Evolutionary conservation across 2,329 filamentous ascomycete genomes (phyloP), one percentile per base, ranked within the genome.

Genomic region (Colletotrichum orchidophilum): DNA sequence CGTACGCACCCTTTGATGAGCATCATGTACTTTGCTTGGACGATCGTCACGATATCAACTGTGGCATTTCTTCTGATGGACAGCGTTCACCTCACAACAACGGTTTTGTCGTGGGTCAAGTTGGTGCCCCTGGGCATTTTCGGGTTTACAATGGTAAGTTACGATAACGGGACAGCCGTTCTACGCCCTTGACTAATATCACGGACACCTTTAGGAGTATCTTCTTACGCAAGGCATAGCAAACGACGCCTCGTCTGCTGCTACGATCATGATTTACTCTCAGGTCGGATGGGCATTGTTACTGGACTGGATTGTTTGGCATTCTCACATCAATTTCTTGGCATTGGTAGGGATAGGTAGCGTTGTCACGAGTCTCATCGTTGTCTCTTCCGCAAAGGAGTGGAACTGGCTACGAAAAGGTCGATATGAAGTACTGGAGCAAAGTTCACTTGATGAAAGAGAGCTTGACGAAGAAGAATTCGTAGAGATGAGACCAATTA

Each of bases 61-160:
- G 35, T 54, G 5, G 50, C 67, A 1, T 70, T 61, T 11, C 49
- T 61, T 2, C 55, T 70, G 12, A 60, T 66, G 55, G 46, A 50
- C 11, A 66, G 50, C 24, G 21, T 70, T 1, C 53, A 66, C 21
- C 27, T 70, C 18, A 66, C 62, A 15, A 46, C 24, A n/a, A 60
- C 31, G 3, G 42, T 3, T 15, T 26, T 58, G 13, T 70, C 21
- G 46, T 70, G 62, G 67, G 12, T 70, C 21, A 66, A 70, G 15
- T 29, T 70, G 35, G 54, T 52, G 31, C 63, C 67, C 18, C 35
- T 70, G 42, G 67, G 67, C 7, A 26, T 61, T 15, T 66, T 70
- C 39, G 67, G 67, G 15, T 70, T 70, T 39, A 54, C 26, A 6
- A 70, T 70, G 67, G 67, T 61, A 24, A 57, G 67, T 61, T 42